These are phyloP conservation scores for Hygrophoropsis aurantiaca DNA, from an alignment of 768 basidiomycete genomes.

Conservation along the genomic window DNA sequence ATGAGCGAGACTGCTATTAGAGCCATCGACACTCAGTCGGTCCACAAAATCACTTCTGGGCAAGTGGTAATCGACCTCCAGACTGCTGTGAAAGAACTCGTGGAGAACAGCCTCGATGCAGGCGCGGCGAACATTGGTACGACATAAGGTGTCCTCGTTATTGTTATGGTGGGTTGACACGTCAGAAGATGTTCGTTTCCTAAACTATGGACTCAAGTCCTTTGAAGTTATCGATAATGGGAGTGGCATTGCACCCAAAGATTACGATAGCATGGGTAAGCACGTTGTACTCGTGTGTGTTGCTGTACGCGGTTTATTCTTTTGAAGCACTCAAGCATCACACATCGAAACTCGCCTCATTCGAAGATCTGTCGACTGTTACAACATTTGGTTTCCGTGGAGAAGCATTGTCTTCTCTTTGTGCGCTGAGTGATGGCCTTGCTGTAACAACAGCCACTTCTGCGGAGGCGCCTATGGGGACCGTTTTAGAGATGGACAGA, in stretches of 20 bases:
- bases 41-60: constrained; percentile 90
- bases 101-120: constrained; percentile 96
- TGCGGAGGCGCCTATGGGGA: constrained; percentile 74
- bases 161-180: constrained; percentile 1
- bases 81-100: constrained; percentile 91
- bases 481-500: constrained; percentile 69
- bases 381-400: constrained; percentile 93
- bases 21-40: constrained; percentile 72
- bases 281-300: constrained; percentile 1
- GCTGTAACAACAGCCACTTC: constrained; percentile 73
- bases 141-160: constrained; percentile 16
- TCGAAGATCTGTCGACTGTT: constrained; percentile 69
- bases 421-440: constrained; percentile 74
- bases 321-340: constrained; percentile 80
- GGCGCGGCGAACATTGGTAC: constrained; percentile 83
- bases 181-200: constrained; percentile 79
- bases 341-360: constrained; percentile 86
- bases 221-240: constrained; percentile 96
- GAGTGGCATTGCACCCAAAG: constrained; percentile 72
- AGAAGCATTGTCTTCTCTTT: constrained; percentile 92
- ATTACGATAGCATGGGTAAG: constrained; percentile 80
- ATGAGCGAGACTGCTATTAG: constrained; percentile 29
- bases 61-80: constrained; percentile 95
- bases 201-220: constrained; percentile 76
- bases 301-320: background rate